Evolutionary conservation across 805 yeast genomes (phyloP).

Genomic region (Metschnikowia matae): DNA sequence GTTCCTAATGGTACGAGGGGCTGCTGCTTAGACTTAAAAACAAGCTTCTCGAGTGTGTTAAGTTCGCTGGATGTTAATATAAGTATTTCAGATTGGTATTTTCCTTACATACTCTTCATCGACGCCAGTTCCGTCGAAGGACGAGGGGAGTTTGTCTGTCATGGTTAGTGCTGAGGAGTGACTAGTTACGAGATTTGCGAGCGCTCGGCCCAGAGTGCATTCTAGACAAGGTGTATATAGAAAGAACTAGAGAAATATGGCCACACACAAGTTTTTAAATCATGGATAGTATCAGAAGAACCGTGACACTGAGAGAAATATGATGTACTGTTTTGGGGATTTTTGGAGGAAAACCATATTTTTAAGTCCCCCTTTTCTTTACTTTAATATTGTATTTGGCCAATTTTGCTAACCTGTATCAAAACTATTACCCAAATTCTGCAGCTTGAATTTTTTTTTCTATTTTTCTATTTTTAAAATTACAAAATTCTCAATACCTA

Average conservation of each 20-base stretch:
- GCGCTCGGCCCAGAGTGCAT: slow-evolving; percentile 3
- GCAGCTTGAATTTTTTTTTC: too few relatives aligned
- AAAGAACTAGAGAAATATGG: neutral
- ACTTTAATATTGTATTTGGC: too few relatives aligned
- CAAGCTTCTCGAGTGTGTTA: slow-evolving; percentile 52
- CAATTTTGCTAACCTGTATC: too few relatives aligned
- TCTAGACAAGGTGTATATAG: neutral
- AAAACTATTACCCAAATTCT: too few relatives aligned
- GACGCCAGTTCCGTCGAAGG: slow-evolving; percentile 37
- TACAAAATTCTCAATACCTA: too few relatives aligned
- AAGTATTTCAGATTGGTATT: neutral
- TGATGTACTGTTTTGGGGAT: neutral
- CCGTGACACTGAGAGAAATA: too few relatives aligned
- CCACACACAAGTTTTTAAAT: too few relatives aligned
- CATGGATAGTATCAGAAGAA: too few relatives aligned
- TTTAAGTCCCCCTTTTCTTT: too few relatives aligned
- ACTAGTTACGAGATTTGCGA: neutral
- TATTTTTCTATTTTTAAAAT: too few relatives aligned
- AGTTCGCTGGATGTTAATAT: slow-evolving; percentile 29
- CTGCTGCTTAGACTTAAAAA: slow-evolving; percentile 69
- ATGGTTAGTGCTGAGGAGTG: neutral
- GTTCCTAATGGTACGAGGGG: slow-evolving; percentile 88
- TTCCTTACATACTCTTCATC: slow-evolving; percentile 45
- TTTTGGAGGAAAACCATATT: neutral
- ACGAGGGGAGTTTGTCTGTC: slow-evolving; percentile 39